Percentiles rank a stretch among this genome's conserved stretches.
Evolutionary conservation across 495 filamentous ascomycete genomes (phyloP).

Genomic region (Hapsidospora chrysogenum): DNA sequence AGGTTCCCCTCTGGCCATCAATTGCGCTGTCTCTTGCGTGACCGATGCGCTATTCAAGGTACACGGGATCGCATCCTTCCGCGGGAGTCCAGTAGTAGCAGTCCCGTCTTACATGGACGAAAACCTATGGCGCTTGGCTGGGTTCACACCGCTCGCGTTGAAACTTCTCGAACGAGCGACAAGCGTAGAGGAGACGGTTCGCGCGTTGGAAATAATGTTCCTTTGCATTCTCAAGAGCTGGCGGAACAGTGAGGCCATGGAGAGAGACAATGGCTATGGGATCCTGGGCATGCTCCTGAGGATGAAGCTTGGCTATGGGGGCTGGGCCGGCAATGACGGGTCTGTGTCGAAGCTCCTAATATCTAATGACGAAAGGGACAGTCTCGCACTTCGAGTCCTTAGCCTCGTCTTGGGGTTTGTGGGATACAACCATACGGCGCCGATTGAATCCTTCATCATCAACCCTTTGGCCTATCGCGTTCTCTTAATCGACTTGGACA

Average conservation of each 20-base stretch:
- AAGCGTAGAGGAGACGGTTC: constrained; percentile 48
- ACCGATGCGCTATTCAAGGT: constrained; percentile 70
- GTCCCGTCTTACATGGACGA: constrained; percentile 75
- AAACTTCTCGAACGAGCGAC: constrained; percentile 65
- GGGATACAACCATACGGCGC: constrained; percentile 61
- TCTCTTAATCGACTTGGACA: constrained; percentile 78
- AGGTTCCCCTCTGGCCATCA: constrained; percentile 68
- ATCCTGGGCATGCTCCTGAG: constrained; percentile 66
- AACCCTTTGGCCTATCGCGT: constrained; percentile 90
- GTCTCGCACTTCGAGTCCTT: constrained; percentile 54
- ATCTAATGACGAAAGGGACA: constrained; percentile 38
- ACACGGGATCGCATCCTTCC: constrained; percentile 65
- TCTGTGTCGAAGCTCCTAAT: constrained; percentile 17
- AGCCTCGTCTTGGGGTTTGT: constrained; percentile 68
- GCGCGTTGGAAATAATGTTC: constrained; percentile 70
- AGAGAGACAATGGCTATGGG: constrained; percentile 83
- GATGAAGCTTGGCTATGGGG: constrained; percentile 48
- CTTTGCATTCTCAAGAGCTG: constrained; percentile 73
- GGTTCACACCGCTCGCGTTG: constrained; percentile 67
- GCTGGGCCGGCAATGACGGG: not conserved
- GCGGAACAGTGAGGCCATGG: constrained; percentile 98
- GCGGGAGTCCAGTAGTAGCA: constrained; percentile 68
- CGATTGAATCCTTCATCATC: constrained; percentile 77
- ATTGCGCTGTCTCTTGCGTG: constrained; percentile 71
- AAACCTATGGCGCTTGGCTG: constrained; percentile 79